Evolutionary conservation across 495 filamentous ascomycete genomes (phyloP).

Genomic region (Sphaerosporella brunnea): DNA sequence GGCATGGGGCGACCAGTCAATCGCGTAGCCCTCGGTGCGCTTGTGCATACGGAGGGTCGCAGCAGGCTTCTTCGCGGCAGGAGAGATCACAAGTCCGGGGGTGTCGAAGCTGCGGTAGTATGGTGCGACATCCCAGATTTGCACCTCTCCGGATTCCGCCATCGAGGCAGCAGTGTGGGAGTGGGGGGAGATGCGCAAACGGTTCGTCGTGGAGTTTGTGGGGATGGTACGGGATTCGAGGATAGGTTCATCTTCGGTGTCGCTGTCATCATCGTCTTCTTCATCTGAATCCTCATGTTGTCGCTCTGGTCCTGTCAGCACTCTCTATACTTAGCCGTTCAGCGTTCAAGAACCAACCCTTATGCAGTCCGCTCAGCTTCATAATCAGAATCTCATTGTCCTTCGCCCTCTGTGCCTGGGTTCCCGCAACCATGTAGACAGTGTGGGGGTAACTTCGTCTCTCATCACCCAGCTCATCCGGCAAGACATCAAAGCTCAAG

Average conservation of each 20-base stretch:
- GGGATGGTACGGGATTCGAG: constrained; percentile 83
- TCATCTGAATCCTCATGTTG: constrained; percentile 41
- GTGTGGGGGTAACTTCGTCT: constrained; percentile 81
- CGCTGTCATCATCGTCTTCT: constrained; percentile 54
- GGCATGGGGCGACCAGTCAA: constrained; percentile 83
- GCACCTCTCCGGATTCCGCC: constrained; percentile 69
- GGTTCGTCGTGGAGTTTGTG: constrained; percentile 70
- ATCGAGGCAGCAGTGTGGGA: constrained; percentile 75
- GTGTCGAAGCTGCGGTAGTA: constrained; percentile 75
- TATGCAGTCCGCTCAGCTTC: constrained; percentile 79
- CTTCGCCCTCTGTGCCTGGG: constrained; percentile 68
- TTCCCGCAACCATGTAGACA: constrained; percentile 83
- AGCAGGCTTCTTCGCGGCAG: constrained; percentile 68
- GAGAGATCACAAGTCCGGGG: constrained; percentile 60
- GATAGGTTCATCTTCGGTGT: constrained; percentile 77
- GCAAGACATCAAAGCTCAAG: constrained; percentile 83
- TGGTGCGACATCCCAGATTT: constrained; percentile 83
- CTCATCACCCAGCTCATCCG: constrained; percentile 73
- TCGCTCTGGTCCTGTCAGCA: constrained; percentile 32
- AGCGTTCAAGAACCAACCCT: constrained; percentile 46
- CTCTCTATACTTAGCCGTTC: not conserved
- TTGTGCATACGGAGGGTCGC: constrained; percentile 70
- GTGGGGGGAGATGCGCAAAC: constrained; percentile 53
- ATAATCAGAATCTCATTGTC: constrained; percentile 90
- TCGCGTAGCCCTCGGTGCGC: constrained; percentile 76